Evolutionary conservation across 495 filamentous ascomycete species (phyloP).

Genomic region (Aeminium ludgeri): DNA sequence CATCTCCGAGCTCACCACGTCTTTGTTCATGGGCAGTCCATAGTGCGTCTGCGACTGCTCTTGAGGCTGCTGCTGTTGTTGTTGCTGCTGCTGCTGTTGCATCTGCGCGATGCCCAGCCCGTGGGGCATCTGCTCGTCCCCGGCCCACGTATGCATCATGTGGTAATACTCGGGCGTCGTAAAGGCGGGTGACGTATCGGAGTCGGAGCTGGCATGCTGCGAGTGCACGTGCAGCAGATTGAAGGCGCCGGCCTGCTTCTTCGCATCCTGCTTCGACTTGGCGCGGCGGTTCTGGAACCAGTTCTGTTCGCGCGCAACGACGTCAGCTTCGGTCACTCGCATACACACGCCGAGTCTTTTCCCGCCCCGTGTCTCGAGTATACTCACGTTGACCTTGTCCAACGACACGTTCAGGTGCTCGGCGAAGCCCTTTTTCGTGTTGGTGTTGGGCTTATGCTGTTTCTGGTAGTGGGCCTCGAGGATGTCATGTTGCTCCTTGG

Average conservation of each 20-base stretch:
- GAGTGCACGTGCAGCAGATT: slow-evolving; percentile 4
- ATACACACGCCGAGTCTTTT: neutral
- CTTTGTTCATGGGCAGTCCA: too few species aligned
- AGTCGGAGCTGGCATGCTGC: slow-evolving; percentile 5
- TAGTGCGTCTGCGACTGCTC: too few species aligned
- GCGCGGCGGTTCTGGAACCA: slow-evolving; percentile 31
- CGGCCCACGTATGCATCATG: slow-evolving; percentile 7
- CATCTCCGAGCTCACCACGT: too few species aligned
- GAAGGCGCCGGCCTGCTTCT: slow-evolving; percentile 17
- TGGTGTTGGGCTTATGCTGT: slow-evolving; percentile 25
- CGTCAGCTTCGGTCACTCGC: too few species aligned
- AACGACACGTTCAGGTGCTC: slow-evolving; percentile 23
- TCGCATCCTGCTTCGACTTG: slow-evolving; percentile 29
- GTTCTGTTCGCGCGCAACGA: too few species aligned
- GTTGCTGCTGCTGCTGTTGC: neutral
- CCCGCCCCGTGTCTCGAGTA: neutral
- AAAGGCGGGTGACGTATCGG: slow-evolving; percentile 7
- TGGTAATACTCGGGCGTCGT: slow-evolving; percentile 8
- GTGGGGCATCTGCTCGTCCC: neutral
- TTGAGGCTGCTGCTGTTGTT: neutral
- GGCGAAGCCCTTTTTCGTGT: slow-evolving; percentile 26
- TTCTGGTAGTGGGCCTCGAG: slow-evolving; percentile 25
- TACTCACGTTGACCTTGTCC: slow-evolving; percentile 30
- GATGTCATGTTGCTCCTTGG: slow-evolving; percentile 29
- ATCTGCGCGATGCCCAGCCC: slow-evolving; percentile 1